Evolutionary conservation across 2,329 filamentous ascomycete species (phyloP), one percentile per base, ranked within the genome.

Genomic region (Fusarium irregulare): DNA sequence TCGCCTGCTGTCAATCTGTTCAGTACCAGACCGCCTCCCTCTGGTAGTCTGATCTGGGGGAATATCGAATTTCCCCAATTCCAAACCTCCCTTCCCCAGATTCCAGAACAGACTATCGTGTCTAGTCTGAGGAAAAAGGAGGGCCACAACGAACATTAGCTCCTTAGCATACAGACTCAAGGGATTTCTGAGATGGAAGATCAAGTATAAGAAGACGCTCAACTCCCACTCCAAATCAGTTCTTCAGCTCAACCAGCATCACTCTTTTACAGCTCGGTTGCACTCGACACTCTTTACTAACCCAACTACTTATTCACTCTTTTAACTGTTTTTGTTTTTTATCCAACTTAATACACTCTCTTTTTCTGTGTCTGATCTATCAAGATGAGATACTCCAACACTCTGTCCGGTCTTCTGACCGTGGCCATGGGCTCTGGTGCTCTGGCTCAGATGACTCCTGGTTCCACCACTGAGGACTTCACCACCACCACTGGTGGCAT

Each of bases 171-270:
- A 53, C 9, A 7, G 4, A 10, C 1, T 13, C 8, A 12, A 40
- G n/a, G 16, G 16, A 7, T 10, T 25, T 9, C 13, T 14, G n/a
- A 25, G 21, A 6, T 34, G 21, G 9, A 12, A 27, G 25, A 21
- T 21, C 6, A 18, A 45, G 57, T 70, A 70, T 70, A 70, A 71
- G 63, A 71, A 71, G 67, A 32, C 34, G 14, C 5, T 41, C 11
- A 30, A 58, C 18, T 30, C 51, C 63, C 20, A 37, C 40, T 10
- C 42, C 53, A 68, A 53, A n/a, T 64, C 28, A 30, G 28, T 60
- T 68, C 63, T 40, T 64, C 67, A 64, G 67, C 67, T 47, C 67
- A 70, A 59, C 50, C 67, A 71, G 63, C 67, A 68, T 64, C 63
- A 47, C 58, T 64, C 58, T 4, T 68, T 70, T 53, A 67, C 21